Evolutionary conservation across 2,329 filamentous ascomycete genomes (phyloP), one percentile per base, ranked within the genome.

Genomic region (Aspergillus glaucus): DNA sequence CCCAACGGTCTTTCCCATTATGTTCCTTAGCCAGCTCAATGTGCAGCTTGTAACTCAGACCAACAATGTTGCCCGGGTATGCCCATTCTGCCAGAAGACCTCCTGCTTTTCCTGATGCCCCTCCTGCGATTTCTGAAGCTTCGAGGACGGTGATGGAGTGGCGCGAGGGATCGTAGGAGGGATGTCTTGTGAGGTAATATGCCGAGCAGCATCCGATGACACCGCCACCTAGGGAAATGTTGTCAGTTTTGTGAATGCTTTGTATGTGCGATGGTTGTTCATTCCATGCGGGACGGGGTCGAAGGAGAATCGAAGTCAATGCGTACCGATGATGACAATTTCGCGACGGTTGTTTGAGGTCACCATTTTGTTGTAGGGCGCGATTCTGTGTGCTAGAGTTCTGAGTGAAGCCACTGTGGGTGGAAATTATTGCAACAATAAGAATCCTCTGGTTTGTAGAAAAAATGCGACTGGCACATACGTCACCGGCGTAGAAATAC

Each of bases 31-130:
- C 87, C 10, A 98, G 77, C 61, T 95, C 82, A 30, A 82, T 80
- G 62, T 97, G 93, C 14, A 97, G 76, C 43, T 78, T 79, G 69
- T 90, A 97, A 50, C 88, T 94, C 39, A 97, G 75, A 0, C 88
- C 88, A 0, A 96, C 92, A 36, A 97, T 82, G 60, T 81, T 85
- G 49, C 75, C 76, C 0, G 93, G 93, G 63, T 95, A 96, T 1
- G 92, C 93, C 90, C 92, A 97, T 14, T 91, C 75, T 1, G 85
- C 93, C 19, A 98, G 78, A 4, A 98, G 77, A 1, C 93, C 93
- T 14, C 93, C 93, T 0, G 93, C 92, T 72, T 96, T 97, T 37
- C 93, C 93, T 7, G 90, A 95, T 34, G 93, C 92, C 21, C 88
- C 92, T n/a, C 88, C 82, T 6, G 93, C 93, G 55, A 97, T 85